Evolutionary conservation across 768 basidiomycete genomes (phyloP), one percentile per base, ranked within the genome.

Genomic region (Kwoniella mangroviensis): DNA sequence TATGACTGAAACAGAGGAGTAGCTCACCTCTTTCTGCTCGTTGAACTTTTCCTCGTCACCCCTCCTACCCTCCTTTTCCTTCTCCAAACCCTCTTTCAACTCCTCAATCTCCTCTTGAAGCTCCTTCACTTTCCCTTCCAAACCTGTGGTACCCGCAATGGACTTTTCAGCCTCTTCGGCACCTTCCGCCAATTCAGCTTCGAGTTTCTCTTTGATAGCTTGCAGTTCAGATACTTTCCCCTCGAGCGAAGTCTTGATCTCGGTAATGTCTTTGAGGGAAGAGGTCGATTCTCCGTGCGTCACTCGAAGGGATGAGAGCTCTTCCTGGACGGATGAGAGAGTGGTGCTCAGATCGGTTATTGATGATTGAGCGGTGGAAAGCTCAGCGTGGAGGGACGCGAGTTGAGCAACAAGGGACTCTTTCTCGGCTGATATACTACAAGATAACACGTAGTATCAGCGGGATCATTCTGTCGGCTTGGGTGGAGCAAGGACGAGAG

Each of bases 111-210:
- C 63, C 17, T 65, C 63, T 43, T 63, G 24, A 15, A 73, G 52
- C 6, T 63, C 68, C 22, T 60, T 56, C 15, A 69, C 49, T 60
- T 54, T 34, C 7, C 54, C 60, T 45, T 71, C 70, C 19, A 66
- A 28, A 3, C 60, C 67, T 4, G 43, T 64, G 9, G 60, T 55
- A 19, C 63, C 71, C 6, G 42, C 63, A 28, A 69, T n/a, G 7
- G 56, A 56, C 53, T 67, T 68, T 59, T 69, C 65, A 19, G 68
- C 68, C 43, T 69, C 68, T 40, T 69, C 68, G 17, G 64, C 52
- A 40, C 59, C 68, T 42, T 73, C 72, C 5, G 63, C 49, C 34
- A 73, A 51, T 58, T 69, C 64, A 58, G 60, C 54, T 56, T 73
- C 68, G 19, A 69, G 64, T 42, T 66, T 63, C 21, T 28, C 45